Evolutionary conservation across 441 rosid species (phyloP), one percentile per base, ranked within the genome.

Genomic region (Populus tomentosa): DNA sequence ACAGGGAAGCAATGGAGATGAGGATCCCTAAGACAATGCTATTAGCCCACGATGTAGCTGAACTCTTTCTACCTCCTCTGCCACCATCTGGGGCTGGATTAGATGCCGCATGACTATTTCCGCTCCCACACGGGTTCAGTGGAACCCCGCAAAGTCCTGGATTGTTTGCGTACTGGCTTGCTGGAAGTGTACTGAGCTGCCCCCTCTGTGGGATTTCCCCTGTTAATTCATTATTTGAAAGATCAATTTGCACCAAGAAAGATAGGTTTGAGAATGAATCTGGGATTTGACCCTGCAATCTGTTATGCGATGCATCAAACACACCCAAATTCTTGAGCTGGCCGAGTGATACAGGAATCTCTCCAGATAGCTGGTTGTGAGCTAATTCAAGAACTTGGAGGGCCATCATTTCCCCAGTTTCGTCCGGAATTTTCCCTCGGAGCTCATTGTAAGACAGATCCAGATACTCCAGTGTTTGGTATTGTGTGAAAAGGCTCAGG

Each of bases 91-190:
- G 73, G 13, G 59, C 77, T 14, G 86, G 84, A 72, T 40, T 81
- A 33, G 80, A 33, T 4, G 86, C 81, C 10, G 88, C 78, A 67
- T 85, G 91, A 80, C 87, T 88, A 80, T 87, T 85, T 7, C 90
- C 89, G 33, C 90, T 85, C 23, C 79, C 82, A 78, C 99, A 95
- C 36, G 92, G 97, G 50, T 87, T 85, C 78, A 95, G 83, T 1
- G 99, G 99, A 71, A 93, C 94, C 64, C 99, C 99, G 26, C 99
- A 95, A 24, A 95, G 97, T 67, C 99, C 98, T 0, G 98, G 98
- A 77, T 95, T 95, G 71, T 88, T 80, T 1, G 85, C 91, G 21
- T 89, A 95, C 80, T 95, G 97, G n/a, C 69, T 86, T 4, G 94
- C 97, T 4, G 98, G 97, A 69, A 93, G 98, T 21, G 99, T 93